Conservation (phyloP, 192 early-diverging fungal species). For the Linnemannia elongata region DNA sequence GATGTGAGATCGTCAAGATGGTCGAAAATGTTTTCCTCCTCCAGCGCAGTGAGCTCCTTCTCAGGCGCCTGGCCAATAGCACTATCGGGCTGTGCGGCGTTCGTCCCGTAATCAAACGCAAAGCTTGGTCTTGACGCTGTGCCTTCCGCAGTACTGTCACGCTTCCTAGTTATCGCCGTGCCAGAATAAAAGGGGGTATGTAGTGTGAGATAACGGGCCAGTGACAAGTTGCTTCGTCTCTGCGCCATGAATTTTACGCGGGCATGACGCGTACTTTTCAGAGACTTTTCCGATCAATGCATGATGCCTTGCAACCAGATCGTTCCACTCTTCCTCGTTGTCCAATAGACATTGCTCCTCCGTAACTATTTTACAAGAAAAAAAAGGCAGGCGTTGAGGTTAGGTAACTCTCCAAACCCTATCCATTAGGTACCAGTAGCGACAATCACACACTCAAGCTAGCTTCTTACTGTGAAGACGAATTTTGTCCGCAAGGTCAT, state of each 20-base stretch:
- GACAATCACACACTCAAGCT: neutral
- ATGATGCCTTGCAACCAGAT: slow-evolving; percentile 43
- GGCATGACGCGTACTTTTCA: slow-evolving; percentile 18
- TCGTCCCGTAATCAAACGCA: slow-evolving; percentile 43
- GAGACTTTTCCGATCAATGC: slow-evolving; percentile 42
- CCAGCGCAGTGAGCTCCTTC: slow-evolving; percentile 21
- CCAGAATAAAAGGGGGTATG: neutral
- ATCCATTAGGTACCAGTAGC: too few relatives aligned
- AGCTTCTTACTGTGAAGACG: slow-evolving; percentile 25
- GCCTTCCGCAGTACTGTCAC: neutral
- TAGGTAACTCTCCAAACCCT: neutral
- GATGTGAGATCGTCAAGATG: slow-evolving; percentile 31
- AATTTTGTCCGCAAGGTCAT: slow-evolving; percentile 44
- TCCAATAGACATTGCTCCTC: slow-evolving; percentile 49
- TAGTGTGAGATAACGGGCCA: neutral
- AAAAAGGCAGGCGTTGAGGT: neutral
- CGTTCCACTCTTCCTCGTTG: slow-evolving; percentile 55
- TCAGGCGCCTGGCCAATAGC: neutral
- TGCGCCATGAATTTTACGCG: neutral
- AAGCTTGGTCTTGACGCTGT: neutral
- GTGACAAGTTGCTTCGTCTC: neutral
- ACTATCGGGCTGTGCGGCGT: neutral
- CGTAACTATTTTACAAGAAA: slow-evolving; percentile 16
- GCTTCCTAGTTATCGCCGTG: neutral
- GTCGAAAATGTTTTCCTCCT: slow-evolving; percentile 50